Percentiles rank a stretch among this genome's conserved stretches.
Conservation (phyloP, 371 early-diverging fungal species). For the Rhizopus arrhizus region DNA sequence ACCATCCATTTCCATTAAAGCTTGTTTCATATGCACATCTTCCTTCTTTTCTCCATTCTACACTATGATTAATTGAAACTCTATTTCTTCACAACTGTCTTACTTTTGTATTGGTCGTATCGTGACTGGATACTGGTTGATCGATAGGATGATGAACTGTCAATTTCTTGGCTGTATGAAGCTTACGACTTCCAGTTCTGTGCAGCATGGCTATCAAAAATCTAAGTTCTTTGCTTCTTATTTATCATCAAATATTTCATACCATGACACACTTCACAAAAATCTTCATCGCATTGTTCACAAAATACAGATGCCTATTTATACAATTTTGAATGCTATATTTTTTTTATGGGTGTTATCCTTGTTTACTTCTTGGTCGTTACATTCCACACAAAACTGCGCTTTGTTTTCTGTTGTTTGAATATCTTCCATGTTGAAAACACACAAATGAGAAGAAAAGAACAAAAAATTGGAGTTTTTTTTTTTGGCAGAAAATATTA, state of each 20-base stretch:
- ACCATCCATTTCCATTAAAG: slow-evolving; percentile 44
- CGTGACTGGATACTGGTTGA: background rate
- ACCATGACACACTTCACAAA: slow-evolving; percentile 90
- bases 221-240: background rate
- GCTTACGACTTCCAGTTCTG: slow-evolving; percentile 51
- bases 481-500: too few relatives aligned
- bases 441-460: background rate
- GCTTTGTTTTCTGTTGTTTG: background rate
- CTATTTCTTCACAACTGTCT: background rate
- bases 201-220: slow-evolving; percentile 49
- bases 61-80: background rate
- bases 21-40: slow-evolving; percentile 26
- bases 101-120: background rate
- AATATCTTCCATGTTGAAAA: background rate
- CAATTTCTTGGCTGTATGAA: slow-evolving; percentile 42
- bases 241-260: background rate
- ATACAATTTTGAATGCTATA: too few relatives aligned
- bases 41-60: slow-evolving; percentile 9
- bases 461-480: background rate
- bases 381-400: slow-evolving; percentile 82
- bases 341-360: too few relatives aligned
- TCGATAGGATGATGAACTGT: slow-evolving; percentile 1
- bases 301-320: slow-evolving; percentile 67
- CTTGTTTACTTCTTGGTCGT: slow-evolving; percentile 60
- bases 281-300: slow-evolving; percentile 82